Evolutionary conservation across 164 flowering plant genomes (phyloP), one percentile per base, ranked within the genome.

Genomic region (Tinospora cordifolia): DNA sequence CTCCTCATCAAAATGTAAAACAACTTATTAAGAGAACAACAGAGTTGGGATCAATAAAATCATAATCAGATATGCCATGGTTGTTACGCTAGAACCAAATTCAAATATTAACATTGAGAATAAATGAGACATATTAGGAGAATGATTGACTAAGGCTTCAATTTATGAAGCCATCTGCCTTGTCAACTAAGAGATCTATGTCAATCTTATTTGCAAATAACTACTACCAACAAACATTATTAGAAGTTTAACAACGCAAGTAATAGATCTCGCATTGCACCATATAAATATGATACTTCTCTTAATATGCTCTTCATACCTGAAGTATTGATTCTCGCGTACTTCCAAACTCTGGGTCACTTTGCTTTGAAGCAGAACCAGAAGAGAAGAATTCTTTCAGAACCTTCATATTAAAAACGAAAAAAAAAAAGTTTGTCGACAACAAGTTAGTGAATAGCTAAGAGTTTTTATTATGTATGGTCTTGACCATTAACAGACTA

Each of bases 251-350:
- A 58, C 62, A n/a, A 70, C 41, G 4, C 15, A 62, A 70, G 8
- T 9, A 15, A 2, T 40, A n/a, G 17, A 65, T 49, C 63, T 15
- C 49, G 10, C 25, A 54, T 30, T 46, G 67, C 62, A 71, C 59
- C 34, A 46, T 9, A 54, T 54, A 21, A 54, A 54, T 24, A 17
- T 54, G 60, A 54, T 54, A 54, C 10, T 19, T 54, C 24, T 21
- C 60, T 8, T n/a, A 54, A 54, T 69, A 25, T 54, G 11, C 22
- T 34, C 44, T 65, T 38, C 82, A 73, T 68, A 92, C 98, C 92
- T 89, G 91, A 76, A 92, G 88, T 80, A 92, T 81, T 17, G 91
- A 82, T 74, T 89, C 90, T 69, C 98, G 98, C 26, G 91, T 89
- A 73, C 79, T 81, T 34, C 75, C 86, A 75, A 92, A 89, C 51